A percentile compares a stretch with the other conserved stretches of the same genome.
These are phyloP conservation scores for Warburgia ugandensis DNA, from an alignment of 164 flowering plant genomes.

Conservation along the genomic window DNA sequence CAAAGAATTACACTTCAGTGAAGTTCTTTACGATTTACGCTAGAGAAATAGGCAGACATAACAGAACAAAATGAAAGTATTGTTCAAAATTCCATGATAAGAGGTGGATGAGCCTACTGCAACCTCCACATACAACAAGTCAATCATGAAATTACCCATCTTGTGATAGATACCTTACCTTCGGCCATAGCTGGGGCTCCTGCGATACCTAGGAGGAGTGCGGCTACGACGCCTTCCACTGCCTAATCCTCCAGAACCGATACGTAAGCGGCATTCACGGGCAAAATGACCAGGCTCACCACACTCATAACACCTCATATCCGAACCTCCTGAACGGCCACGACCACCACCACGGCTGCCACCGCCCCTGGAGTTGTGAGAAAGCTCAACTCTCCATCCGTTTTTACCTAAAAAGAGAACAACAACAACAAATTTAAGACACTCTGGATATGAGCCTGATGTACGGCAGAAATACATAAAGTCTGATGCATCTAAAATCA, in stretches of 20 bases:
- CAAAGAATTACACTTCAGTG: too few species aligned
- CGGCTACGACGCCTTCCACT: slow-evolving; percentile 74
- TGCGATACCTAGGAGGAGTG: slow-evolving; percentile 61
- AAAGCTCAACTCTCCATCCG: slow-evolving; percentile 94
- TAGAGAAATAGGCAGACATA: too few species aligned
- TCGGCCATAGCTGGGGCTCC: slow-evolving; percentile 92
- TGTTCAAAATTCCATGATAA: too few species aligned
- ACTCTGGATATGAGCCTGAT: too few species aligned
- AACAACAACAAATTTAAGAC: not conserved
- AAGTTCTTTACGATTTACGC: too few species aligned
- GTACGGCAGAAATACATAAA: not conserved
- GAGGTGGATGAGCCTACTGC: too few species aligned
- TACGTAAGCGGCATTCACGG: slow-evolving; percentile 77
- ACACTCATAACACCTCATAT: slow-evolving; percentile 91
- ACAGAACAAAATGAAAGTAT: too few species aligned
- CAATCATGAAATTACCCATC: too few species aligned
- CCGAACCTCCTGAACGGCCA: slow-evolving; percentile 79
- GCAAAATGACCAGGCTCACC: slow-evolving; percentile 98
- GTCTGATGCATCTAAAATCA: not conserved
- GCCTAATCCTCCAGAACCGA: slow-evolving; percentile 40
- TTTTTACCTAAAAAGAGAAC: slow-evolving; percentile 51
- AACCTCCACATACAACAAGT: too few species aligned
- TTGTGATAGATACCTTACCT: too few species aligned
- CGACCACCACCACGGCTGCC: slow-evolving; percentile 57
- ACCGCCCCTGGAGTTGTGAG: slow-evolving; percentile 81